Conservation (phyloP, 768 basidiomycete species). For the Boletus tylopilopsis region DNA sequence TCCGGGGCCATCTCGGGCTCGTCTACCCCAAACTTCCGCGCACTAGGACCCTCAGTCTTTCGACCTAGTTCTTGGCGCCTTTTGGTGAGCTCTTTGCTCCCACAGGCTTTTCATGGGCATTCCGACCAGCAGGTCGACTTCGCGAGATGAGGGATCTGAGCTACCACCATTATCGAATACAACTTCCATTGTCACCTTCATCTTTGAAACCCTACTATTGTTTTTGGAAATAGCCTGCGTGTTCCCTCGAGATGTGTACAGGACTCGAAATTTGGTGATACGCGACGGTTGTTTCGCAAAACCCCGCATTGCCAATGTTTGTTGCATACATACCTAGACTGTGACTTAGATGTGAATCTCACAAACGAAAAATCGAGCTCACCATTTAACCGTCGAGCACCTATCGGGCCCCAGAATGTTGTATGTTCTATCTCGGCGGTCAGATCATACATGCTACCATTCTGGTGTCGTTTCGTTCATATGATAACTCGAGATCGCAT, state of each 20-base stretch:
- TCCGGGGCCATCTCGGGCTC: constrained; percentile 59
- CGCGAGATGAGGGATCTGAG: constrained; percentile 12
- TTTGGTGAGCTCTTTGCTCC: constrained; percentile 27
- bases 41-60: constrained; percentile 28
- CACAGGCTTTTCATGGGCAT: constrained; percentile 59
- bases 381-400: too few species aligned
- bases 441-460: too few species aligned
- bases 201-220: constrained; percentile 45
- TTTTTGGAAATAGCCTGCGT: constrained; percentile 18
- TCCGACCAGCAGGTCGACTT: constrained; percentile 58
- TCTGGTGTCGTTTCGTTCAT: too few species aligned
- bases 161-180: constrained; percentile 23
- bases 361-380: too few species aligned
- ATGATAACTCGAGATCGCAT: too few species aligned
- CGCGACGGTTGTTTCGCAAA: constrained; percentile 77
- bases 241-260: constrained; percentile 67
- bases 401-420: too few species aligned
- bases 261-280: constrained; percentile 66
- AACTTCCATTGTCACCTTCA: constrained; percentile 30
- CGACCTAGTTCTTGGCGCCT: constrained; percentile 20
- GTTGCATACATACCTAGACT: too few species aligned
- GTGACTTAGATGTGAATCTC: too few species aligned
- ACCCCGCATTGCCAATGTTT: too few species aligned
- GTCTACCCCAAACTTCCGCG: constrained; percentile 39
- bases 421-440: too few species aligned